These are phyloP conservation scores for Kuraishia borneana DNA, from an alignment of 805 yeast species.

Conservation along the genomic window DNA sequence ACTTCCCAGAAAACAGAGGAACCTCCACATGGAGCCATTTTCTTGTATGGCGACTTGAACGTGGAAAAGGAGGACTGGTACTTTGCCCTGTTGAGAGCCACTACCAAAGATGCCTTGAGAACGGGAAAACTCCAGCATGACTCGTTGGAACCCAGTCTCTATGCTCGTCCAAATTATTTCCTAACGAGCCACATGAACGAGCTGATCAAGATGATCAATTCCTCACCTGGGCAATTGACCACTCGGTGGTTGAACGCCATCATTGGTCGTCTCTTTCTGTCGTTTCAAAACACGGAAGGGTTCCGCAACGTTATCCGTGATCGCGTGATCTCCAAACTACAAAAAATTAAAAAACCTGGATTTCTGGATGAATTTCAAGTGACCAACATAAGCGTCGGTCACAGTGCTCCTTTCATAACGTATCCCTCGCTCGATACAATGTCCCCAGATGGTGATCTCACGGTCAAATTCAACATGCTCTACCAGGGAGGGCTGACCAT, in stretches of 20 bases:
- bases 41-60: conserved; percentile 66
- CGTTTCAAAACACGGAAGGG: conserved; percentile 60
- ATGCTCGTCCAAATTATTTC: conserved; percentile 68
- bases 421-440: conserved; percentile 59
- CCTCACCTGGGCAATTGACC: conserved; percentile 73
- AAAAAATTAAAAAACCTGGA: conserved; percentile 76
- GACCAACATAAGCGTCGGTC: conserved; percentile 63
- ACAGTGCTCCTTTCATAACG: conserved; percentile 69
- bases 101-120: conserved; percentile 29
- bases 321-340: conserved; percentile 60
- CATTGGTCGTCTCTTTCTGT: conserved; percentile 70
- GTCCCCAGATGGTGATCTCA: conserved; percentile 70
- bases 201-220: conserved; percentile 65
- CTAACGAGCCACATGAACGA: conserved; percentile 61
- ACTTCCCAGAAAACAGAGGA: conserved; percentile 10
- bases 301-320: conserved; percentile 46
- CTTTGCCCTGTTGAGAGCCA: conserved; percentile 70
- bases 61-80: conserved; percentile 90
- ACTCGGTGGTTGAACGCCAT: conserved; percentile 89
- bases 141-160: conserved; percentile 40
- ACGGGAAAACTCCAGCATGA: conserved; percentile 14
- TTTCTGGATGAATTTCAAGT: conserved; percentile 78
- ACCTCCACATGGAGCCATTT: conserved; percentile 19
- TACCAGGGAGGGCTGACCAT: conserved; percentile 72
- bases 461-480: conserved; percentile 45